phyloP scores from a whole-genome alignment of 148 eudicot species.

The Gaultheria prostrata region DNA sequence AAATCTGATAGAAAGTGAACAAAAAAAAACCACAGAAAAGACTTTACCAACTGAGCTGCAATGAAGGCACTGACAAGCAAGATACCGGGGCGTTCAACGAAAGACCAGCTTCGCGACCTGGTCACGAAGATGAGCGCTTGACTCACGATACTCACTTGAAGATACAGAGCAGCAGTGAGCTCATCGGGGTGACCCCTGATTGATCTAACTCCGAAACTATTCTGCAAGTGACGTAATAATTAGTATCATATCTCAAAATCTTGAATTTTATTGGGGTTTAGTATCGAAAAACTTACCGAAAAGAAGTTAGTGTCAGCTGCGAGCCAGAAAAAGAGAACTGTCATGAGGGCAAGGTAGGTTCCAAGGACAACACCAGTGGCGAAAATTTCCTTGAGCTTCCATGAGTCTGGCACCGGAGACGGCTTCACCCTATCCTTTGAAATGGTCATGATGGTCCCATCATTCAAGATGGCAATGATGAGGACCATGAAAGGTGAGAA shows the following conservation, averaged over 20 bases:
- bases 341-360: constrained; percentile 65
- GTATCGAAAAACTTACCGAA: constrained; percentile 36
- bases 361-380: constrained; percentile 82
- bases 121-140: constrained; percentile 94
- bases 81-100: constrained; percentile 68
- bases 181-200: constrained; percentile 40
- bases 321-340: constrained; percentile 71
- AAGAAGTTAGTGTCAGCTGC: constrained; percentile 69
- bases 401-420: constrained; percentile 84
- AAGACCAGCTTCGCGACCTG: constrained; percentile 84
- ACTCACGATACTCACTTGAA: constrained; percentile 93
- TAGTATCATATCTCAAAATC: neutral
- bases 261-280: neutral
- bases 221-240: constrained; percentile 25
- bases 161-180: constrained; percentile 77
- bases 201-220: constrained; percentile 47
- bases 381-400: constrained; percentile 94
- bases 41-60: constrained; percentile 61
- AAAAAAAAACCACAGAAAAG: neutral
- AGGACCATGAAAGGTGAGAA: constrained; percentile 92
- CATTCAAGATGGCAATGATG: constrained; percentile 82
- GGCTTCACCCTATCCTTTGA: constrained; percentile 94
- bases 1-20: neutral
- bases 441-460: constrained; percentile 96
- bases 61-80: constrained; percentile 63